phyloP scores from a whole-genome alignment of 2,329 filamentous ascomycete genomes.

The Ilyonectria robusta region DNA sequence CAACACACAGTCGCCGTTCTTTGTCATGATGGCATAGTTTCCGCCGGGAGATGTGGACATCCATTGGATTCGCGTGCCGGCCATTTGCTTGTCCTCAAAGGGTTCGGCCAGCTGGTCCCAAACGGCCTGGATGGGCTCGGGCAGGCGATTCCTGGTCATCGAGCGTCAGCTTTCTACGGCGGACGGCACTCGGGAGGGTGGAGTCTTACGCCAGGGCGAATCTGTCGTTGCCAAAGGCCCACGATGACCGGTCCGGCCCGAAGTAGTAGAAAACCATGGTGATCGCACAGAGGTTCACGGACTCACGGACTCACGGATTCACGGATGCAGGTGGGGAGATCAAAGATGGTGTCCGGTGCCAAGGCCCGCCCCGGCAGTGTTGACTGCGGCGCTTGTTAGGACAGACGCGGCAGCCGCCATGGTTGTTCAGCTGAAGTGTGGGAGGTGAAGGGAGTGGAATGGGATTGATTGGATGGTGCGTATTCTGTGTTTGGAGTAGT shows the following conservation, averaged over 20 bases:
- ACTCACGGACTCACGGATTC: neutral
- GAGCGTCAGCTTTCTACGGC: neutral
- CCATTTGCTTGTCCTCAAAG: constrained; percentile 26
- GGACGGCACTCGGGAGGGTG: neutral
- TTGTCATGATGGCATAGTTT: constrained; percentile 28
- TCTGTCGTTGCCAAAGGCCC: constrained; percentile 29
- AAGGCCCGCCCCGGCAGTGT: too few relatives aligned
- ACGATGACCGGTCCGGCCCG: constrained; percentile 29
- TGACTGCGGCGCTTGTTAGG: constrained; percentile 9
- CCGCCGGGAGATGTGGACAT: constrained; percentile 20
- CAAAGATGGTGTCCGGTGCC: neutral
- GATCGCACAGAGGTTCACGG: neutral
- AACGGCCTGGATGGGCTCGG: constrained; percentile 13
- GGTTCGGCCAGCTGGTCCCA: constrained; percentile 27
- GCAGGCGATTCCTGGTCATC: constrained; percentile 22
- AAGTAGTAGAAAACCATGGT: constrained; percentile 37
- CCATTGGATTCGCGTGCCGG: constrained; percentile 26
- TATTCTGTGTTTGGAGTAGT: neutral
- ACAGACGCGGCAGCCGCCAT: constrained; percentile 6
- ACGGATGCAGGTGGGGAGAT: neutral
- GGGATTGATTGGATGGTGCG: neutral
- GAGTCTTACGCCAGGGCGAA: constrained; percentile 30
- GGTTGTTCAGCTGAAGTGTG: constrained; percentile 1
- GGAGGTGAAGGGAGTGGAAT: neutral
- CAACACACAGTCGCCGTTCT: constrained; percentile 19